Conservation (phyloP, 148 eudicot genomes). For the Chenopodium suecicum region DNA sequence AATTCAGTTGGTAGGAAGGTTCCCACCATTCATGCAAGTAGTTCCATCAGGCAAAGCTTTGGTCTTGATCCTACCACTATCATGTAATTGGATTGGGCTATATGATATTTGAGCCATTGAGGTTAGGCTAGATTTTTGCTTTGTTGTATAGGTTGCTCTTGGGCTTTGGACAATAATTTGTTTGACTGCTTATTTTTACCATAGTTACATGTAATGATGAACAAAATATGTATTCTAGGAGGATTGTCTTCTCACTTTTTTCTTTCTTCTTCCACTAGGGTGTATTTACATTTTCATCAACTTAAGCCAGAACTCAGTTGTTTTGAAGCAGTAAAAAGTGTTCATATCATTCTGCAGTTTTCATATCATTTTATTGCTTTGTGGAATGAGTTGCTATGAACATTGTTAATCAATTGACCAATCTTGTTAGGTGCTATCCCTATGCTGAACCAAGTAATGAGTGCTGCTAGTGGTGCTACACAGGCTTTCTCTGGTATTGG, state of each 20-base stretch:
- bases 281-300: neutral
- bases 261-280: neutral
- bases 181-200: neutral
- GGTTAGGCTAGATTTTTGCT: neutral
- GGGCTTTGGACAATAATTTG: neutral
- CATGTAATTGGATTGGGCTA: neutral
- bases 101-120: neutral
- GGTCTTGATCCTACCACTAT: constrained; percentile 1
- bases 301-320: neutral
- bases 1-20: neutral
- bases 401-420: neutral
- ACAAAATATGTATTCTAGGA: neutral
- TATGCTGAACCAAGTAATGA: constrained; percentile 70
- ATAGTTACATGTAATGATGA: too few species aligned
- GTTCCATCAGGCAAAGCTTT: neutral
- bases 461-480: constrained; percentile 96
- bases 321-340: neutral
- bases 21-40: neutral
- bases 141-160: neutral
- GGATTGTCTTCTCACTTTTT: neutral
- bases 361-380: constrained; percentile 3
- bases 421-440: constrained; percentile 80
- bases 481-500: constrained; percentile 80
- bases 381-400: constrained; percentile 9
- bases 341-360: neutral